A percentile compares a stretch with the other conserved stretches of the same genome.
Conservation (phyloP, 495 filamentous ascomycete species). For the Thermochaetoides thermophila region DNA sequence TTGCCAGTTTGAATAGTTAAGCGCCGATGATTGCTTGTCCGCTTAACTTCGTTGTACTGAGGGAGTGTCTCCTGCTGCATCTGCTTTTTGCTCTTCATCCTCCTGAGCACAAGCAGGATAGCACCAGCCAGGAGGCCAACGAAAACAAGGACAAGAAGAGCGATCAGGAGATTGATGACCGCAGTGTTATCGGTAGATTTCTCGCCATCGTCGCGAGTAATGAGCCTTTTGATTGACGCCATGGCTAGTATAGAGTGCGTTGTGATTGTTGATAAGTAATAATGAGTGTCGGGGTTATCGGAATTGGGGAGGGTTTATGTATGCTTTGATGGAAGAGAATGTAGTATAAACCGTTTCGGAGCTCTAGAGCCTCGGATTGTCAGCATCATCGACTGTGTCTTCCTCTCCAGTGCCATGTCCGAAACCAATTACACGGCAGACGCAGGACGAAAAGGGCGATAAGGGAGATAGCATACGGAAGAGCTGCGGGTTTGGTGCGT, state of each 20-base stretch:
- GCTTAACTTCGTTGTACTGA: slow-evolving; percentile 36
- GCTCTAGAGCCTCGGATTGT: slow-evolving; percentile 1
- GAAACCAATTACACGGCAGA: neutral
- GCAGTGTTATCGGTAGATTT: slow-evolving; percentile 27
- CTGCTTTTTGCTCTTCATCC: slow-evolving; percentile 27
- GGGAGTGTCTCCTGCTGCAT: slow-evolving; percentile 42
- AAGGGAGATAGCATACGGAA: slow-evolving; percentile 16
- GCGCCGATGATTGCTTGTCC: slow-evolving; percentile 25
- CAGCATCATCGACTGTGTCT: slow-evolving; percentile 1
- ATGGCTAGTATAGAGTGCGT: too few species aligned
- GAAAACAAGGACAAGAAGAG: slow-evolving; percentile 62
- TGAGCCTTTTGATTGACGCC: slow-evolving; percentile 33
- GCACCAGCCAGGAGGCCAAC: slow-evolving; percentile 50
- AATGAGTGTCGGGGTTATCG: slow-evolving; percentile 5
- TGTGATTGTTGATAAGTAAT: slow-evolving; percentile 6
- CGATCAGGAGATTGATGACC: slow-evolving; percentile 61
- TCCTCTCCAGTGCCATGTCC: neutral
- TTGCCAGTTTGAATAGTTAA: slow-evolving; percentile 45
- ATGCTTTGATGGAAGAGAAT: too few species aligned
- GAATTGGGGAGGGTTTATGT: neutral
- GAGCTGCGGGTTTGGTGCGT: slow-evolving; percentile 15
- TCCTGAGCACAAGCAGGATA: slow-evolving; percentile 55
- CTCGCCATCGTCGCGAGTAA: slow-evolving; percentile 34
- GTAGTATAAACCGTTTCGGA: too few species aligned
- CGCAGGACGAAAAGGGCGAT: neutral